Conservation (phyloP, 1,284 basidiomycete genomes). For the Boletus semigastroideus region DNA sequence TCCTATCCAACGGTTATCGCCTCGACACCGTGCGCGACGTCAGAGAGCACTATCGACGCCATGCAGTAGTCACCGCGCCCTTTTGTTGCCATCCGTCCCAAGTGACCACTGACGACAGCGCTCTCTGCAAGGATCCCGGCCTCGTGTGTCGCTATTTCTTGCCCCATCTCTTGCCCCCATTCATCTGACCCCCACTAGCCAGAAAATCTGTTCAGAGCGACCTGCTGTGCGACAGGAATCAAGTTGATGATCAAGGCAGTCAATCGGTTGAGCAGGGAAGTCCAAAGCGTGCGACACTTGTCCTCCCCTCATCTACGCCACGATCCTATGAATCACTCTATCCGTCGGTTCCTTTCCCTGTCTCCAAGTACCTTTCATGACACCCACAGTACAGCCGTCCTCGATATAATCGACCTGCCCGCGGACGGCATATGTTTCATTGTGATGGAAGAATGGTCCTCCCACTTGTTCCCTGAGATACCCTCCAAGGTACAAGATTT, state of each 20-base stretch:
- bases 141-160: constrained; percentile 44
- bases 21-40: constrained; percentile 70
- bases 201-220: constrained; percentile 69
- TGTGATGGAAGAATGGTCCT: constrained; percentile 78
- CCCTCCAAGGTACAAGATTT: constrained; percentile 55
- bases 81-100: constrained; percentile 39
- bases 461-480: constrained; percentile 51
- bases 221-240: constrained; percentile 45
- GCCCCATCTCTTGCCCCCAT: not conserved
- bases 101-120: constrained; percentile 47
- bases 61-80: constrained; percentile 19
- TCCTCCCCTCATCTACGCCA: constrained; percentile 49
- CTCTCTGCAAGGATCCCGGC: constrained; percentile 66
- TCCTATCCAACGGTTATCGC: constrained; percentile 53
- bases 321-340: constrained; percentile 70
- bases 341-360: constrained; percentile 49
- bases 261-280: constrained; percentile 59
- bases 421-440: constrained; percentile 61
- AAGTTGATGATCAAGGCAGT: constrained; percentile 69
- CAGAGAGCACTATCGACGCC: constrained; percentile 33
- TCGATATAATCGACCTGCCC: constrained; percentile 57
- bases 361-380: constrained; percentile 4
- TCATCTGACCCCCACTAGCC: constrained; percentile 42
- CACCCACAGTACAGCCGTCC: constrained; percentile 46
- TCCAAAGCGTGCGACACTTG: constrained; percentile 54